These are phyloP conservation scores for Leptographium procerum DNA, from an alignment of 2,329 filamentous ascomycete genomes.

Conservation along the genomic window DNA sequence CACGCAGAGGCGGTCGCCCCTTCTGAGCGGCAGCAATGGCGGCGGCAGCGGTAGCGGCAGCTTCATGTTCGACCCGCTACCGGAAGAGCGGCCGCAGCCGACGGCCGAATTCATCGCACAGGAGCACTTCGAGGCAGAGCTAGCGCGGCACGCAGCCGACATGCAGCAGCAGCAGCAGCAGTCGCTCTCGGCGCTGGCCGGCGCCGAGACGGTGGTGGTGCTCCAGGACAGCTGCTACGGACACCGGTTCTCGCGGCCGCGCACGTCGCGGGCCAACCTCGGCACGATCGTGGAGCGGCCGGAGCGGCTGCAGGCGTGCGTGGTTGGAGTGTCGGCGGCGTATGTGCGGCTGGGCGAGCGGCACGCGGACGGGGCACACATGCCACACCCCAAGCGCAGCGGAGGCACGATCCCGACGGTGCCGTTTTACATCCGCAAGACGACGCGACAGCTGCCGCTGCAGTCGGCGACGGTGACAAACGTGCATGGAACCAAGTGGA, in stretches of 20 bases:
- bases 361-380: conserved; percentile 58
- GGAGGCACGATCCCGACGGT: conserved; percentile 43
- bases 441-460: conserved; percentile 58
- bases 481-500: conserved; percentile 86
- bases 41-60: not conserved
- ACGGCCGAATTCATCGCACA: conserved; percentile 49
- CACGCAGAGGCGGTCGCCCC: conserved; percentile 16
- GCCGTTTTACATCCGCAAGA: conserved; percentile 80
- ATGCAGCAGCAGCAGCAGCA: not conserved
- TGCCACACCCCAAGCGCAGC: conserved; percentile 53
- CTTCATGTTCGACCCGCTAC: conserved; percentile 9
- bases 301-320: conserved; percentile 74
- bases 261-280: conserved; percentile 59
- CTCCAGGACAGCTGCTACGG: conserved; percentile 92
- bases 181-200: conserved; percentile 1
- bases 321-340: conserved; percentile 72
- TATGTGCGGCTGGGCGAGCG: conserved; percentile 84
- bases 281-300: conserved; percentile 85
- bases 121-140: conserved; percentile 58
- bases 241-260: conserved; percentile 78
- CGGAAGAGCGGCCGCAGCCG: conserved; percentile 14
- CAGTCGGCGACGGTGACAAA: conserved; percentile 71
- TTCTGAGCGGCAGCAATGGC: conserved; percentile 25
- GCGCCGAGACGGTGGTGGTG: conserved; percentile 63
- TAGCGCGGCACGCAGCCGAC: conserved; percentile 45